Evolutionary conservation across 441 rosid species (phyloP), one percentile per base, ranked within the genome.

Genomic region (Populus hybrid): DNA sequence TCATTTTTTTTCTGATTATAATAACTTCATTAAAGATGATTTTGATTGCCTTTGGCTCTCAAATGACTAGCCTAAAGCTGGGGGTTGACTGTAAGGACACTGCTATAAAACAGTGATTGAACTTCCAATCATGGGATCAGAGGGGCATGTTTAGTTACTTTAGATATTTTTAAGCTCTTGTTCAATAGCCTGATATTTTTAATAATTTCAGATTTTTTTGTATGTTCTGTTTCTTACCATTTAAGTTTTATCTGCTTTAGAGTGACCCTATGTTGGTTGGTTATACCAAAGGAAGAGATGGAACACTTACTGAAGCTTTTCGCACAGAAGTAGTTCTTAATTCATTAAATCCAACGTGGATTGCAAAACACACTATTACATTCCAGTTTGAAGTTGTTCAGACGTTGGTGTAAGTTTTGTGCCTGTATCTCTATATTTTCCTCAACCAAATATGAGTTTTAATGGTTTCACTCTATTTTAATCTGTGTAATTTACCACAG

Each of bases 241-340:
- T 30, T 23, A 64, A 74, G 59, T 80, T 85, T 75, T 77, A 70
- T 78, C 80, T 83, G 79, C 82, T 84, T 78, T 81, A 95, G 97
- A 95, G 98, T 80, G 98, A 95, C 85, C 94, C 99, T 21, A 86
- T 93, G 97, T 77, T 93, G 81, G 95, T 92, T 79, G 87, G 85
- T 78, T 91, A 88, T 80, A 82, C 79, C 7, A 91, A 86, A 85
- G 90, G 82, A 82, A 88, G 84, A 83, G 97, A 95, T 82, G 98
- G 97, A 76, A 24, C 82, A 74, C 79, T 85, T 70, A 74, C 82
- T 18, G 97, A 93, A 82, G 85, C 84, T 72, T 88, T 84, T 71
- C 92, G 97, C 40, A 87, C 91, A 63, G 97, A 95, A 86, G 97
- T 93, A 71, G 85, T 95, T 83, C 86, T 85, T 75, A 93, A 93